These are phyloP conservation scores for Brassica incana DNA, from an alignment of 345 rosid genomes.

Conservation along the genomic window DNA sequence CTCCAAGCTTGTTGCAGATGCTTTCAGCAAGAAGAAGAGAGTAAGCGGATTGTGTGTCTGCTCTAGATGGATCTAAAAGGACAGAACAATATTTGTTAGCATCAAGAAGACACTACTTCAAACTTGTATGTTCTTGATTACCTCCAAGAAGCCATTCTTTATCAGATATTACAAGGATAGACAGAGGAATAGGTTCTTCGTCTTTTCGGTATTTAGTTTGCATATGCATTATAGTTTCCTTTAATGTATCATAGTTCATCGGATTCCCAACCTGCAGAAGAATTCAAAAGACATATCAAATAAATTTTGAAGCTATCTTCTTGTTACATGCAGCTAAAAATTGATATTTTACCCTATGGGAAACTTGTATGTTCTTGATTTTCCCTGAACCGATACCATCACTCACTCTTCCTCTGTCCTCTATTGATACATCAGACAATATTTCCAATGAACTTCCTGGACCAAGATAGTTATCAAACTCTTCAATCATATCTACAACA, in stretches of 20 bases:
- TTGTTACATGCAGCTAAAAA: slow-evolving; percentile 10
- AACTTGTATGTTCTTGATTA: slow-evolving; percentile 31
- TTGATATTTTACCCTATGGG: slow-evolving; percentile 56
- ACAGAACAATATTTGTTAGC: slow-evolving; percentile 22
- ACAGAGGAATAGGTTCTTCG: slow-evolving; percentile 56
- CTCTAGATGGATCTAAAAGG: slow-evolving; percentile 74
- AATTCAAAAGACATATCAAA: slow-evolving; percentile 21
- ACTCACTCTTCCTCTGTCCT: slow-evolving; percentile 58
- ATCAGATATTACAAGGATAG: slow-evolving; percentile 82
- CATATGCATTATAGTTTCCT: slow-evolving; percentile 62
- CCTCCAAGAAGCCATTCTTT: slow-evolving; percentile 87
- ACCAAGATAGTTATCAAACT: slow-evolving; percentile 95
- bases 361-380: slow-evolving; percentile 61
- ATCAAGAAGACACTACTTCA: not conserved
- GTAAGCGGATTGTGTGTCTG: slow-evolving; percentile 87
- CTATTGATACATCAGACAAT: slow-evolving; percentile 83
- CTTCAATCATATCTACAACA: slow-evolving; percentile 81
- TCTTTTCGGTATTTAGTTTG: slow-evolving; percentile 50
- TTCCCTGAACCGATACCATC: slow-evolving; percentile 44
- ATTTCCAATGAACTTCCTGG: slow-evolving; percentile 91
- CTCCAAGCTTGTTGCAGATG: slow-evolving; percentile 82
- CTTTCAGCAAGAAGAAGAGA: slow-evolving; percentile 93
- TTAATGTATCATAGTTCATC: slow-evolving; percentile 66
- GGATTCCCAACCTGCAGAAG: slow-evolving; percentile 79
- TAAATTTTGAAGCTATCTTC: slow-evolving; percentile 4